phyloP scores from a whole-genome alignment of 2,329 filamentous ascomycete species.

The Trichoderma semiorbis region DNA sequence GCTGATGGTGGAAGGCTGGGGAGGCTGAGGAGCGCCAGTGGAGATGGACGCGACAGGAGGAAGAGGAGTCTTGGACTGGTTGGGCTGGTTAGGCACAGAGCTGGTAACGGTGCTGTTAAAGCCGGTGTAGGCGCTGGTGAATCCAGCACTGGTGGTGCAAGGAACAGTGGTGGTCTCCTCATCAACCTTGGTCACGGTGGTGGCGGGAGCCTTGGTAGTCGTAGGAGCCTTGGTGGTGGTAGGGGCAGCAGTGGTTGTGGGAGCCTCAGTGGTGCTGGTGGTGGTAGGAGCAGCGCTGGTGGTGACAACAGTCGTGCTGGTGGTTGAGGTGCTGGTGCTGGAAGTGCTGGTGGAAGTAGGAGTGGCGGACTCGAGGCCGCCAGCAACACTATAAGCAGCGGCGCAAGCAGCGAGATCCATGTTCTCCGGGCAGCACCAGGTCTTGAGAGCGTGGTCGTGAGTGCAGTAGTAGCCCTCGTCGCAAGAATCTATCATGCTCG shows the following conservation, averaged over 20 bases:
- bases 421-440: constrained; percentile 59
- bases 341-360: constrained; percentile 30
- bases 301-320: constrained; percentile 28
- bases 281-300: constrained; percentile 23
- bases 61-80: constrained; percentile 14
- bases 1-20: constrained; percentile 26
- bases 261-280: constrained; percentile 29
- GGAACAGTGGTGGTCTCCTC: constrained; percentile 25
- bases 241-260: constrained; percentile 26
- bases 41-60: constrained; percentile 8
- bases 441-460: constrained; percentile 46
- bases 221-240: constrained; percentile 23
- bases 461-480: constrained; percentile 61
- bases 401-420: constrained; percentile 55
- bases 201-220: constrained; percentile 29
- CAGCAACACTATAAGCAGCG: constrained; percentile 46
- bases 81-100: constrained; percentile 27
- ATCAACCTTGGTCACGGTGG: constrained; percentile 18
- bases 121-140: constrained; percentile 31
- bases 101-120: constrained; percentile 33
- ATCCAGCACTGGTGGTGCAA: constrained; percentile 20
- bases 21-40: constrained; percentile 20
- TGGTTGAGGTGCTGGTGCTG: constrained; percentile 23
- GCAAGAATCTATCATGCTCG: constrained; percentile 50
- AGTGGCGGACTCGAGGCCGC: constrained; percentile 40